A percentile compares a stretch with the other conserved stretches of the same genome.
These are phyloP conservation scores for Plasmodium gaboni DNA, from an alignment of 169 alveolate species.

Conservation along the genomic window DNA sequence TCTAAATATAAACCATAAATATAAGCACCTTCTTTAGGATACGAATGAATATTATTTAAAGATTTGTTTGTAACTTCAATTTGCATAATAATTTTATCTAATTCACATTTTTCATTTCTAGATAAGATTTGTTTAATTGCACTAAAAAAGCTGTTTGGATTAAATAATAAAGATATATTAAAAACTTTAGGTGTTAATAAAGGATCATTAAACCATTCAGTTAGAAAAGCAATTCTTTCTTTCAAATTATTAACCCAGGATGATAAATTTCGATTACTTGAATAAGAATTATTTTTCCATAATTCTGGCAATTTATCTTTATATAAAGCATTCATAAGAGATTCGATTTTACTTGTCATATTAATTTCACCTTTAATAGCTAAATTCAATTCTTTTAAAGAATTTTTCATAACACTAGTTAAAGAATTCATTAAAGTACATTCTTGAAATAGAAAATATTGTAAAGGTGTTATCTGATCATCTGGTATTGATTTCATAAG, in stretches of 20 bases:
- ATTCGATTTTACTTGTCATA: constrained; percentile 93
- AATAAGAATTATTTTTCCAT: constrained; percentile 95
- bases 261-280: constrained; percentile 93
- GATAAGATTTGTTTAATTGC: constrained; percentile 96
- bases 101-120: constrained; percentile 92
- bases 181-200: constrained; percentile 92
- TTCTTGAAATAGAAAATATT: constrained; percentile 85
- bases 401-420: constrained; percentile 71
- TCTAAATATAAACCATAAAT: constrained; percentile 91
- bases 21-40: constrained; percentile 93
- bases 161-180: constrained; percentile 92
- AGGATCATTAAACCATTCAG: constrained; percentile 95
- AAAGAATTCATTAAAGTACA: constrained; percentile 50
- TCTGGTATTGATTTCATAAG: constrained; percentile 81
- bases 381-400: constrained; percentile 92
- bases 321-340: constrained; percentile 89
- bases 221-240: constrained; percentile 93
- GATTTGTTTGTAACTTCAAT: constrained; percentile 95
- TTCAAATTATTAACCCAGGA: constrained; percentile 94
- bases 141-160: constrained; percentile 96
- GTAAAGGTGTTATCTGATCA: constrained; percentile 90
- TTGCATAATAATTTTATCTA: constrained; percentile 93
- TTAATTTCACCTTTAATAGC: constrained; percentile 96
- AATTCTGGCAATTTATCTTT: constrained; percentile 91
- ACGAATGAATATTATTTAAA: constrained; percentile 90